These are phyloP conservation scores for Pseudocercospora fuligena DNA, from an alignment of 2,329 filamentous ascomycete genomes.

Conservation along the genomic window DNA sequence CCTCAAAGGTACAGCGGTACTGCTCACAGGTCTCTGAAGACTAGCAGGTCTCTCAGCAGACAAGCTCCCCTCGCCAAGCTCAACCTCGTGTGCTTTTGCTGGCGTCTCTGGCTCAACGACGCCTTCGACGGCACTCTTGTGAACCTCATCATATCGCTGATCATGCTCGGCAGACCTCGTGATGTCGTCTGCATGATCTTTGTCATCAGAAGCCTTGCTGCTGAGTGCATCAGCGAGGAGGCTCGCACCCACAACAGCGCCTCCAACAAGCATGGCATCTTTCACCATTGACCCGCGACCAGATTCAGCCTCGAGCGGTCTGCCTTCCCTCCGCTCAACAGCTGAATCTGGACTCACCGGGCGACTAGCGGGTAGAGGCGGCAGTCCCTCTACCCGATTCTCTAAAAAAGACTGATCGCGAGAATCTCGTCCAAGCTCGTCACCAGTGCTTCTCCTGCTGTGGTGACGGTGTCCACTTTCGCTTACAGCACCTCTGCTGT, in stretches of 20 bases:
- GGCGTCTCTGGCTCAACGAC: constrained; percentile 8
- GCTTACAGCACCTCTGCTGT: constrained; percentile 25
- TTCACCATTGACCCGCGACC: constrained; percentile 31
- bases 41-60: constrained; percentile 10
- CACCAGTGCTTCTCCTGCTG: constrained; percentile 30
- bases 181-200: constrained; percentile 8
- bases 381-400: constrained; percentile 65
- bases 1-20: constrained; percentile 43
- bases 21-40: constrained; percentile 30
- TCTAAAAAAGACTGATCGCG: constrained; percentile 66
- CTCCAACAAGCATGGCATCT: constrained; percentile 3
- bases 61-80: neutral
- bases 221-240: constrained; percentile 16
- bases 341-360: constrained; percentile 35
- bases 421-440: constrained; percentile 28
- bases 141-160: constrained; percentile 1
- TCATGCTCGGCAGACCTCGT: constrained; percentile 6
- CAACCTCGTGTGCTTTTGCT: neutral
- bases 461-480: constrained; percentile 30
- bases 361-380: constrained; percentile 47
- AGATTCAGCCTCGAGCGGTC: constrained; percentile 37
- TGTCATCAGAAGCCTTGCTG: constrained; percentile 10
- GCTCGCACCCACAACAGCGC: constrained; percentile 19
- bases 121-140: constrained; percentile 1
- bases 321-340: constrained; percentile 41